Evolutionary conservation across 306 rosid genomes (phyloP), one percentile per base, ranked within the genome.

Genomic region (Vigna angularis): DNA sequence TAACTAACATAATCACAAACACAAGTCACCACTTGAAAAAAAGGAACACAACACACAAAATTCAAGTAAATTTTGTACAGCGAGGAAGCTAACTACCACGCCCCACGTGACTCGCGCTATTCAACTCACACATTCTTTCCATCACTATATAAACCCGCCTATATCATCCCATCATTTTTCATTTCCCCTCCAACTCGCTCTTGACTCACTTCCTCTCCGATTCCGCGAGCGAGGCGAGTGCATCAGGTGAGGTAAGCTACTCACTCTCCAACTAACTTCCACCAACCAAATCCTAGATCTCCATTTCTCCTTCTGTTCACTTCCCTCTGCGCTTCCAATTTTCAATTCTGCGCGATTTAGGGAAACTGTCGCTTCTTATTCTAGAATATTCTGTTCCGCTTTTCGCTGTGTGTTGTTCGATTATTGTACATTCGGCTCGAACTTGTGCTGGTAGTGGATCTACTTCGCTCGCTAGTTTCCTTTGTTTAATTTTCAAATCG

Each of bases 61-160:
- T 10, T 26, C 3, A 42, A 59, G 79, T 73, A 75, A 82, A 75
- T 3, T 17, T 76, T 71, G 78, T 70, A 64, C 82, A 42, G 57
- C 85, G 22, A 76, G 44, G 61, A 3, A 45, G 86, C 93, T 82
- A 89, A 83, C 93, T 61, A 80, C 88, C 91, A 12, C 16, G 15
- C 13, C n/a, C 82, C 96, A 92, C 95, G 91, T 88, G 93, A 78
- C 68, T 55, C 63, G 14, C 73, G 1, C 24, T 3, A 1, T 38
- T 6, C 77, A n/a, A 45, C 89, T 52, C 86, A 24, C 76, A 12
- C 49, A 42, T 70, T 7, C 28, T 18, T 51, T 26, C 32, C 11
- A 4, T 57, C 69, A 7, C 85, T 83, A 76, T 83, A 79, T 87
- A 89, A 68, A 75, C 66, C 44, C 56, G 38, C 4, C 74, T 7